Conservation (phyloP, 805 yeast genomes). For the Blastobotrys peoriensis region DNA sequence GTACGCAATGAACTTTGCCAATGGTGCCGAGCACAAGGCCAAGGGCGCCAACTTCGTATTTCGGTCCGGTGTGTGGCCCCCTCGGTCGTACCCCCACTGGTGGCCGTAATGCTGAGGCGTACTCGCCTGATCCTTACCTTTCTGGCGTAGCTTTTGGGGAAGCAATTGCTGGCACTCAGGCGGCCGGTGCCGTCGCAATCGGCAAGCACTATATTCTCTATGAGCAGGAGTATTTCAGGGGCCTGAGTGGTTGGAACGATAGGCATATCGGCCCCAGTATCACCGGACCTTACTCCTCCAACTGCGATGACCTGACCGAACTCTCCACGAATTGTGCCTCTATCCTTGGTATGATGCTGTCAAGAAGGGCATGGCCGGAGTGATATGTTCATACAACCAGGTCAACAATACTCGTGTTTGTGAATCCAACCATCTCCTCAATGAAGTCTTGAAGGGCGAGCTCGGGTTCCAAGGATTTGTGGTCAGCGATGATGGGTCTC, state of each 20-base stretch:
- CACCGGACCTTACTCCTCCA: constrained; percentile 42
- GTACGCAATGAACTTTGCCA: no score
- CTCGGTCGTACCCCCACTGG: no score
- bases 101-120: no score
- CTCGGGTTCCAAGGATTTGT: constrained; percentile 60
- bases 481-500: constrained; percentile 60
- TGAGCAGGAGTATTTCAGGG: constrained; percentile 56
- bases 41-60: no score
- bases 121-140: no score
- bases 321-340: constrained; percentile 52
- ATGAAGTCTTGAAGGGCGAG: constrained; percentile 50
- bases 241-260: constrained; percentile 44
- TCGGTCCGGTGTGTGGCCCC: no score
- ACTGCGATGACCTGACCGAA: constrained; percentile 52
- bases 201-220: constrained; percentile 51
- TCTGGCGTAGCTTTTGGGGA: no score
- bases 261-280: no score
- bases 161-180: no score
- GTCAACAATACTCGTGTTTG: constrained; percentile 52
- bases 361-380: constrained; percentile 50
- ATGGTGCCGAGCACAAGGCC: no score
- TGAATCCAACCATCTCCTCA: constrained; percentile 48
- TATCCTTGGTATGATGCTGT: constrained; percentile 63
- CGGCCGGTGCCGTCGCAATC: no score
- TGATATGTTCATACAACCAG: constrained; percentile 53